Conservation (phyloP, 805 yeast genomes). For the Starmera pachycereana region DNA sequence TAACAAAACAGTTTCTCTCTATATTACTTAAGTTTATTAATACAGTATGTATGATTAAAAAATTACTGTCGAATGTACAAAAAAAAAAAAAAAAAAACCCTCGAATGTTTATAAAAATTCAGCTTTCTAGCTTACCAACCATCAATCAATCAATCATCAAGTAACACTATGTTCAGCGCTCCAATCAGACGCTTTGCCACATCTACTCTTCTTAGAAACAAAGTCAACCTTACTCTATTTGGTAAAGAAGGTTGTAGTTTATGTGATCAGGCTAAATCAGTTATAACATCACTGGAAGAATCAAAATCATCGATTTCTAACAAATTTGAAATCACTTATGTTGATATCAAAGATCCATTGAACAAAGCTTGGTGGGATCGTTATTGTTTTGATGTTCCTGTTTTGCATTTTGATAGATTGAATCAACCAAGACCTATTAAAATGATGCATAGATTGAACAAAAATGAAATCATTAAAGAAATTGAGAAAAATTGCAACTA, state of each 20-base stretch:
- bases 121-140: background rate
- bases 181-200: constrained; percentile 2
- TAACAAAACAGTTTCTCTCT: background rate
- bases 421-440: constrained; percentile 37
- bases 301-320: constrained; percentile 17
- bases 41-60: too few species aligned
- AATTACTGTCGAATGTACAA: too few species aligned
- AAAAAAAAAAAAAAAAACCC: constrained; percentile 1
- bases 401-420: constrained; percentile 50
- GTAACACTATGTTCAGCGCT: background rate
- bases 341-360: constrained; percentile 51
- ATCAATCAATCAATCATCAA: too few species aligned
- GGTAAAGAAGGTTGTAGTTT: constrained; percentile 62
- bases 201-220: background rate
- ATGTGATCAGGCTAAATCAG: constrained; percentile 53
- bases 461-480: constrained; percentile 43
- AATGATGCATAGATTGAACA: constrained; percentile 59
- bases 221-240: constrained; percentile 41
- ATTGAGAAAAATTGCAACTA: constrained; percentile 19
- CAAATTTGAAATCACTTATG: constrained; percentile 25
- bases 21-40: too few species aligned
- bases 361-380: constrained; percentile 59
- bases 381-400: constrained; percentile 75
- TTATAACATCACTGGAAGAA: constrained; percentile 33
- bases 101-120: constrained; percentile 3